These are phyloP conservation scores for Claviceps capensis DNA, from an alignment of 2,329 filamentous ascomycete species.

Conservation along the genomic window DNA sequence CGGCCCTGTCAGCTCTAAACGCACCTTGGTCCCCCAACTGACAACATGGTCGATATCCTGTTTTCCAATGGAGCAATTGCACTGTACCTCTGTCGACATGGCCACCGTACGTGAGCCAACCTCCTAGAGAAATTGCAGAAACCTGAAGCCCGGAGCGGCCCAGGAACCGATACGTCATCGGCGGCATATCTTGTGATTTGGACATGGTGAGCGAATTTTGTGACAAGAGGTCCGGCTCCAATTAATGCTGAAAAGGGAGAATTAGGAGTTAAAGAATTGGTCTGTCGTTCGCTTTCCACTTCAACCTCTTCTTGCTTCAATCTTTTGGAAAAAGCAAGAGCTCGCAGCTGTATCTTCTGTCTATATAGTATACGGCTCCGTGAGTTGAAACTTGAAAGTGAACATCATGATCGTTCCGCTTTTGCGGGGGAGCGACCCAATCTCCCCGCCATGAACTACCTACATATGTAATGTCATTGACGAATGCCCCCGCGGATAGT, in stretches of 20 bases:
- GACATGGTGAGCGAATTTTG: constrained; percentile 16
- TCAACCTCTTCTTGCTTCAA: no score
- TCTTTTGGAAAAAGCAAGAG: not conserved
- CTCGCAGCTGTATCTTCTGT: not conserved
- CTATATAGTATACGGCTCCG: not conserved
- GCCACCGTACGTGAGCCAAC: constrained; percentile 63
- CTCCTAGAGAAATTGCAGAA: constrained; percentile 57
- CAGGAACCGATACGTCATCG: constrained; percentile 59
- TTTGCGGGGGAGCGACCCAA: not conserved
- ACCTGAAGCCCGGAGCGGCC: constrained; percentile 61
- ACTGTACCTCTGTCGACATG: constrained; percentile 54
- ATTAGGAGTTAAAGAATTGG: no score
- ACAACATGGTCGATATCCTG: not conserved
- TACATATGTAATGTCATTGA: not conserved
- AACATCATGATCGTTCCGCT: not conserved
- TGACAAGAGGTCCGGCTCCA: not conserved
- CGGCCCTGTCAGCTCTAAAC: not conserved
- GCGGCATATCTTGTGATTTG: constrained; percentile 28
- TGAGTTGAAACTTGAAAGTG: not conserved
- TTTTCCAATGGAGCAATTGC: constrained; percentile 25
- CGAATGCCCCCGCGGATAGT: not conserved
- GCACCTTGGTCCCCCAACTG: not conserved
- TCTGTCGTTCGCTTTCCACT: no score
- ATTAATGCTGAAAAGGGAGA: not conserved
- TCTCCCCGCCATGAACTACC: not conserved